phyloP scores from a whole-genome alignment of 306 rosid species.

The Begonia peltatifolia region DNA sequence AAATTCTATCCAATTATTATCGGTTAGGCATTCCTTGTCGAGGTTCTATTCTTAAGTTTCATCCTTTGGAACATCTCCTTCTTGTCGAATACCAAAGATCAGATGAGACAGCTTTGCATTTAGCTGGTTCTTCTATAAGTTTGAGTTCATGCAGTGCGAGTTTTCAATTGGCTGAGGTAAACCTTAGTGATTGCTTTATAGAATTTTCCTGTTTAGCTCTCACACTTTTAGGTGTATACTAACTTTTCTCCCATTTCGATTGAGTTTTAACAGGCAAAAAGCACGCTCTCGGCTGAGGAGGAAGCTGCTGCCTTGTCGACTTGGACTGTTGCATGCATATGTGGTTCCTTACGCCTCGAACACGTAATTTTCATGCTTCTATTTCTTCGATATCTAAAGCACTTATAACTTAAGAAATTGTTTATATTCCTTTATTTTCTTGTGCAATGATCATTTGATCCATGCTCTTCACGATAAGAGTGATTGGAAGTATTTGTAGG shows the following conservation, averaged over 20 bases:
- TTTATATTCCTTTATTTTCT: too few relatives aligned
- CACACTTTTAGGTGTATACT: too few relatives aligned
- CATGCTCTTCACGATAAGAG: too few relatives aligned
- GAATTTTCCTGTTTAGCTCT: neutral
- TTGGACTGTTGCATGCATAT: constrained; percentile 87
- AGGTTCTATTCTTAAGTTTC: constrained; percentile 55
- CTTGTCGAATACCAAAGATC: constrained; percentile 48
- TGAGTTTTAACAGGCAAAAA: constrained; percentile 56
- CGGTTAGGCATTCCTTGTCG: constrained; percentile 40
- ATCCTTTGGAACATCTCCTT: constrained; percentile 58
- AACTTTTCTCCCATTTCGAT: constrained; percentile 10
- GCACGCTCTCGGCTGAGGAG: constrained; percentile 69
- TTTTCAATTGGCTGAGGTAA: constrained; percentile 59
- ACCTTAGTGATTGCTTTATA: neutral
- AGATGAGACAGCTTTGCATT: constrained; percentile 24
- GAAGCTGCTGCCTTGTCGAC: constrained; percentile 86
- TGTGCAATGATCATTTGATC: too few relatives aligned
- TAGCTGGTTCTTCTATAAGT: constrained; percentile 55
- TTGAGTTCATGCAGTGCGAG: constrained; percentile 53
- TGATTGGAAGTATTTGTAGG: too few relatives aligned
- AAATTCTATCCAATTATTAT: constrained; percentile 64
- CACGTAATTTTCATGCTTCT: constrained; percentile 26
- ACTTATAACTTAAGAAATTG: too few relatives aligned
- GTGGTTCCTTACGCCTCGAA: constrained; percentile 95
- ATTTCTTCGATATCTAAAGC: too few relatives aligned